These are phyloP conservation scores for Macrocystidia cucumis DNA, from an alignment of 1,284 basidiomycete genomes.

Conservation along the genomic window DNA sequence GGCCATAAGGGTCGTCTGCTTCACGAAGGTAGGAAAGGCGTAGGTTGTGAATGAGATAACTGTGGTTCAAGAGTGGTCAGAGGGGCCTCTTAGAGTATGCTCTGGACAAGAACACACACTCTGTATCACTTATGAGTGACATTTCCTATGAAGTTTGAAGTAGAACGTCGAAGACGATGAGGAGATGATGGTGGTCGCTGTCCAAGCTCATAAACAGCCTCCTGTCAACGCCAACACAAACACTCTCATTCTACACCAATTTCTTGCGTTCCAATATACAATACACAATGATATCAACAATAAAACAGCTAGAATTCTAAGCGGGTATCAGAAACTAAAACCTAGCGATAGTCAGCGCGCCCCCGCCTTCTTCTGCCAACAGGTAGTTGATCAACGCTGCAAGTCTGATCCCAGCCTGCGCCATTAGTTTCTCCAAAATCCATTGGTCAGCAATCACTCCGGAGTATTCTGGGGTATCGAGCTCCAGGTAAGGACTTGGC, in stretches of 20 bases:
- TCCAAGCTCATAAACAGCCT: no score
- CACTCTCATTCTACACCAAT: neutral
- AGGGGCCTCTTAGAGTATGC: no score
- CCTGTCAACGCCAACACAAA: neutral
- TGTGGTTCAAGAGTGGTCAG: conserved; percentile 21
- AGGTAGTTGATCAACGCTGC: conserved; percentile 76
- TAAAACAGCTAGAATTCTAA: neutral
- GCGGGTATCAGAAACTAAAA: neutral
- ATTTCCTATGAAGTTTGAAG: conserved; percentile 25
- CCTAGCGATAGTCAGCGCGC: no score
- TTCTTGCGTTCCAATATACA: neutral
- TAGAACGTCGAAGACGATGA: no score
- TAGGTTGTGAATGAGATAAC: conserved; percentile 81
- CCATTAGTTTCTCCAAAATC: conserved; percentile 76
- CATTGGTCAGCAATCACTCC: conserved; percentile 60
- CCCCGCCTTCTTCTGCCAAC: conserved; percentile 34
- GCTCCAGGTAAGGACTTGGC: conserved; percentile 47
- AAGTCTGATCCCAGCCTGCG: conserved; percentile 75
- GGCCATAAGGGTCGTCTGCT: conserved; percentile 78
- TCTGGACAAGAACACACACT: conserved; percentile 13
- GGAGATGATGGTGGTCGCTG: no score
- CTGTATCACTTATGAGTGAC: conserved; percentile 57
- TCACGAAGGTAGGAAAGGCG: conserved; percentile 84
- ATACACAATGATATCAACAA: neutral
- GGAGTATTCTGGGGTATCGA: conserved; percentile 82